Evolutionary conservation across 805 yeast genomes (phyloP).

Genomic region (Ogataea nitratoaversa): DNA sequence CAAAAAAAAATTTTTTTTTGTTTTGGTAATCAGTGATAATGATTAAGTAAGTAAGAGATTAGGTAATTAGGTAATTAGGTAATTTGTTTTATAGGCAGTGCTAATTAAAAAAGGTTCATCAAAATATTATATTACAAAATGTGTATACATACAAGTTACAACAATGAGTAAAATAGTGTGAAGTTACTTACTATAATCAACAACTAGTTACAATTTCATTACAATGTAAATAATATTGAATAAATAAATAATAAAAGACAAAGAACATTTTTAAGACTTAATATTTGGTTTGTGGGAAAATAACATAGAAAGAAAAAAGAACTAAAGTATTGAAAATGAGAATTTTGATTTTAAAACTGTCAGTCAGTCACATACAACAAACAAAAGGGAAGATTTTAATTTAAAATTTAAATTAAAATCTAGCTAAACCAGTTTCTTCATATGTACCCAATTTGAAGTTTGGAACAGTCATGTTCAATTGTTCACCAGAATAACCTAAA

Average conservation of each 20-base stretch:
- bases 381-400: neutral
- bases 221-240: no score
- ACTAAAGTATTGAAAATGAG: neutral
- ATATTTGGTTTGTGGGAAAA: neutral
- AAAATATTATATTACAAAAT: no score
- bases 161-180: no score
- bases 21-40: no score
- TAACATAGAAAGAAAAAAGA: neutral
- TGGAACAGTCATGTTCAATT: slow-evolving; percentile 26
- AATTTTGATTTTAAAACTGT: neutral
- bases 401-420: slow-evolving; percentile 18
- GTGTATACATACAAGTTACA: no score
- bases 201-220: no score
- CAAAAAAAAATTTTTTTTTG: no score
- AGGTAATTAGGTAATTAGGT: no score
- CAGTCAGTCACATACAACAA: neutral
- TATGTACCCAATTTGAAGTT: slow-evolving; percentile 26
- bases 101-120: no score
- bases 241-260: neutral
- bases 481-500: slow-evolving; percentile 27
- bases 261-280: neutral
- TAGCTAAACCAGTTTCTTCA: slow-evolving; percentile 26
- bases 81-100: no score
- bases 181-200: no score
- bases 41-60: no score